A percentile compares a stretch with the other conserved stretches of the same genome.
Evolutionary conservation across 805 yeast genomes (phyloP).

Genomic region (Yamadazyma sp.): DNA sequence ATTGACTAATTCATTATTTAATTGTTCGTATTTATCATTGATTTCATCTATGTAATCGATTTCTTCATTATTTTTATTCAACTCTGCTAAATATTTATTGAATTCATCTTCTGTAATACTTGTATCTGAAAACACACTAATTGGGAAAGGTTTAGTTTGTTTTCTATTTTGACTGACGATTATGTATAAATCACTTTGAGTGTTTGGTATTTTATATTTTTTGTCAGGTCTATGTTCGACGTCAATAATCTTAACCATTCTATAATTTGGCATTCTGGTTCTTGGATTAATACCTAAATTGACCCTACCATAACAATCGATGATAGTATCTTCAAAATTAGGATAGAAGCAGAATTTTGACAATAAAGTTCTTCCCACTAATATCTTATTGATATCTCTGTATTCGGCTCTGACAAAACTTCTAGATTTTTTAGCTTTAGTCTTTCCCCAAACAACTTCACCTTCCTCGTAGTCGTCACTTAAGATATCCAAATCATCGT

Average conservation of each 20-base stretch:
- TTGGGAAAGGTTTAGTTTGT: constrained; percentile 68
- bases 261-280: constrained; percentile 62
- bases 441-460: constrained; percentile 34
- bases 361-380: constrained; percentile 75
- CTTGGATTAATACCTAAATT: constrained; percentile 72
- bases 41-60: constrained; percentile 66
- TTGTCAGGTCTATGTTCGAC: constrained; percentile 44
- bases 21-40: constrained; percentile 59
- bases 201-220: constrained; percentile 41
- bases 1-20: constrained; percentile 55
- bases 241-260: constrained; percentile 79
- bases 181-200: constrained; percentile 51
- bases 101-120: constrained; percentile 70
- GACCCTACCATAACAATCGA: constrained; percentile 78
- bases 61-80: constrained; percentile 52
- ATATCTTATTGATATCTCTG: constrained; percentile 66
- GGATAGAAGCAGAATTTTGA: constrained; percentile 79
- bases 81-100: constrained; percentile 59
- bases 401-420: constrained; percentile 41
- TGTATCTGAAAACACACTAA: constrained; percentile 78
- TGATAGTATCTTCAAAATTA: constrained; percentile 65
- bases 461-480: constrained; percentile 25
- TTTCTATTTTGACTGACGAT: constrained; percentile 79
- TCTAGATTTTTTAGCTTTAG: constrained; percentile 17
- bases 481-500: constrained; percentile 18